Conservation (phyloP, 1,284 basidiomycete genomes). For the Erythrobasidium hasegawianum region DNA sequence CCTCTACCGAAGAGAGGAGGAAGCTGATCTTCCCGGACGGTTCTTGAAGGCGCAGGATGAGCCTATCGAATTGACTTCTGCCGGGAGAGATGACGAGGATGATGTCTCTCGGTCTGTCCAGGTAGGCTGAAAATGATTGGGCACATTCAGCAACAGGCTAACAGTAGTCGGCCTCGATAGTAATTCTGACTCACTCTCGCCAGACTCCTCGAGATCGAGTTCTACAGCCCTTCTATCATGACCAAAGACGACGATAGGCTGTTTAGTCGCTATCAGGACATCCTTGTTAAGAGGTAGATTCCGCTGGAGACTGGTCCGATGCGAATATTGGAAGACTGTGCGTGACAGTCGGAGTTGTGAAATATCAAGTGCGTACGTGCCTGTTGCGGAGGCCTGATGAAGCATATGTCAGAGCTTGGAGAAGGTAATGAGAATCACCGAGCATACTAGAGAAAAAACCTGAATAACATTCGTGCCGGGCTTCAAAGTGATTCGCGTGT, state of each 20-base stretch:
- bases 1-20: too few species aligned
- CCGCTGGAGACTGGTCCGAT: slow-evolving; percentile 17
- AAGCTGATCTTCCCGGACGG: background rate
- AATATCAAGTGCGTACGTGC: slow-evolving; percentile 50
- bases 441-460: slow-evolving; percentile 67
- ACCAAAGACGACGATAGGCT: slow-evolving; percentile 14
- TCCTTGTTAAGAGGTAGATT: slow-evolving; percentile 51
- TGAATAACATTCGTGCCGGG: slow-evolving; percentile 58
- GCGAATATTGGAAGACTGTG: slow-evolving; percentile 47
- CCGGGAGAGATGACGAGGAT: slow-evolving; percentile 61
- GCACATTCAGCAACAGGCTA: too few species aligned
- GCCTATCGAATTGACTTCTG: slow-evolving; percentile 54
- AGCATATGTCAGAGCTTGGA: too few species aligned
- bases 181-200: slow-evolving; percentile 13
- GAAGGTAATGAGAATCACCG: slow-evolving; percentile 34
- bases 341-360: slow-evolving; percentile 47
- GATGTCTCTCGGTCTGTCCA: slow-evolving; percentile 60
- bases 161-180: too few species aligned
- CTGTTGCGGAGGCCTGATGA: slow-evolving; percentile 60
- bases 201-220: slow-evolving; percentile 1
- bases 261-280: background rate
- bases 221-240: slow-evolving; percentile 11
- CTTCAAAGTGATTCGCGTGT: slow-evolving; percentile 47
- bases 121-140: too few species aligned
- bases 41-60: background rate